Percentiles rank a stretch among this genome's conserved stretches.
Conservation (phyloP, 2,329 filamentous ascomycete genomes). For the Beauveria caledonica region DNA sequence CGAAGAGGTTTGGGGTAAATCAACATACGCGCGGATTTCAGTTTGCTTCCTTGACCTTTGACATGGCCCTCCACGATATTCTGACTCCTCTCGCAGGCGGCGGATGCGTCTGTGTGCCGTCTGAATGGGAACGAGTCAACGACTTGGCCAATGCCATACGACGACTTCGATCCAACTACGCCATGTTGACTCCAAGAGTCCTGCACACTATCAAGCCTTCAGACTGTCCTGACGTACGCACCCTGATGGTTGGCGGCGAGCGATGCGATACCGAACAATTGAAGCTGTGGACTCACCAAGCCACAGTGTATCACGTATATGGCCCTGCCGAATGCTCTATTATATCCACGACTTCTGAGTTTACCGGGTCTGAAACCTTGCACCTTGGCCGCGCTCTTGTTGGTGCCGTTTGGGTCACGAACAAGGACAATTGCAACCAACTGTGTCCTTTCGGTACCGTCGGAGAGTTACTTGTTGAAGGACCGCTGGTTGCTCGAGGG, state of each 20-base stretch:
- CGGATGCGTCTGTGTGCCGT: conserved; percentile 16
- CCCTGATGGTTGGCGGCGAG: neutral
- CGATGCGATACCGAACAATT: neutral
- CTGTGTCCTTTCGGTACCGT: conserved; percentile 18
- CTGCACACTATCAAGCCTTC: neutral
- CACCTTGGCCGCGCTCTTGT: neutral
- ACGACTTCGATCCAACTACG: neutral
- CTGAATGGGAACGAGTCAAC: conserved; percentile 11
- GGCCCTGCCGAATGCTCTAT: conserved; percentile 27
- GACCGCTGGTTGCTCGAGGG: conserved; percentile 39
- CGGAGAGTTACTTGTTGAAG: conserved; percentile 31
- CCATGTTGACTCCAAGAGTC: conserved; percentile 10
- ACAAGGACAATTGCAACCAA: conserved; percentile 15
- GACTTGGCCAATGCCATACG: conserved; percentile 11
- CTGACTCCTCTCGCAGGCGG: neutral
- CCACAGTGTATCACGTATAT: neutral
- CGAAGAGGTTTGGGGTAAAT: neutral
- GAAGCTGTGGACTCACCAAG: neutral
- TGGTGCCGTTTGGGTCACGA: conserved; percentile 19
- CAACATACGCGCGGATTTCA: conserved; percentile 5
- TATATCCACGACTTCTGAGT: conserved; percentile 15
- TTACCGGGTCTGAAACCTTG: conserved; percentile 12
- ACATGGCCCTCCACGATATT: conserved; percentile 3
- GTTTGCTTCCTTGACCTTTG: conserved; percentile 16
- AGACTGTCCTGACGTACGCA: neutral